Evolutionary conservation across 345 rosid genomes (phyloP).

Genomic region (Aethionema arabicum): DNA sequence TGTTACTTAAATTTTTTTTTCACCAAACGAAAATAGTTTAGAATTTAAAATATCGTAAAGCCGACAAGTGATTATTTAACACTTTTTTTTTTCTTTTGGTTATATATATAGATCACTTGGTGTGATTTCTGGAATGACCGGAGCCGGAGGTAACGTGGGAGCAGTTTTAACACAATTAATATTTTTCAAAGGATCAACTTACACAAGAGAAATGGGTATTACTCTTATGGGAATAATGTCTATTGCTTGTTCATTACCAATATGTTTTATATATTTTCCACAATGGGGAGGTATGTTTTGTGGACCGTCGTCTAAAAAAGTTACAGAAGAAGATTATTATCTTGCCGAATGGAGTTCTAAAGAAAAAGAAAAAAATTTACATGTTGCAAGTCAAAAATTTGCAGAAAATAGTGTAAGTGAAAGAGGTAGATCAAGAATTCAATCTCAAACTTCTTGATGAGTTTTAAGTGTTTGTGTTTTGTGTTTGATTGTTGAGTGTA

Average conservation of each 20-base stretch:
- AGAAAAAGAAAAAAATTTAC: slow-evolving; percentile 55
- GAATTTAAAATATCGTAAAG: too few species aligned
- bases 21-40: too few species aligned
- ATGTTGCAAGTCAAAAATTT: slow-evolving; percentile 59
- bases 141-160: slow-evolving; percentile 87
- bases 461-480: not conserved
- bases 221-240: slow-evolving; percentile 80
- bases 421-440: slow-evolving; percentile 45
- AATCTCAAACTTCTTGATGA: slow-evolving; percentile 28
- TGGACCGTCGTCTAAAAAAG: slow-evolving; percentile 50
- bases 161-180: slow-evolving; percentile 80
- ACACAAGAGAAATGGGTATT: slow-evolving; percentile 75
- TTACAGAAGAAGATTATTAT: slow-evolving; percentile 78
- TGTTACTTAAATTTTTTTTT: too few species aligned
- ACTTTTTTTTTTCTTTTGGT: too few species aligned
- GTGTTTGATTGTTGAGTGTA: too few species aligned
- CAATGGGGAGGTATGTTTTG: slow-evolving; percentile 97
- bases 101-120: too few species aligned
- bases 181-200: slow-evolving; percentile 80
- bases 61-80: too few species aligned
- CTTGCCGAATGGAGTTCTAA: slow-evolving; percentile 62
- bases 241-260: slow-evolving; percentile 62
- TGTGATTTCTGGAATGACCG: slow-evolving; percentile 81
- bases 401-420: slow-evolving; percentile 71
- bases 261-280: slow-evolving; percentile 69